Percentiles rank a stretch among this genome's conserved stretches.
Conservation (phyloP, 2,329 filamentous ascomycete genomes). For the Diaporthe capsici region DNA sequence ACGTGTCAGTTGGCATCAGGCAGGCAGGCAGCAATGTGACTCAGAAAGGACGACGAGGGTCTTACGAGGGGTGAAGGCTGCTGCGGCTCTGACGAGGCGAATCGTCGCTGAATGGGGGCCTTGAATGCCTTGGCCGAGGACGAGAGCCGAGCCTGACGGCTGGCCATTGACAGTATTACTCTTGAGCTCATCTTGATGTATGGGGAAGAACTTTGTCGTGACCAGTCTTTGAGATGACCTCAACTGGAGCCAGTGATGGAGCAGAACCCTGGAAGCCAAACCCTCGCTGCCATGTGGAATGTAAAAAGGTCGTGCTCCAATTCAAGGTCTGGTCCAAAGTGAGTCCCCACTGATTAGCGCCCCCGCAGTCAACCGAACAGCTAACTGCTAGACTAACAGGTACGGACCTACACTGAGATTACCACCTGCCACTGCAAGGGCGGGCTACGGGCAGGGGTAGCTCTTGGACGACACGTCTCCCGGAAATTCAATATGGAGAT, state of each 20-base stretch:
- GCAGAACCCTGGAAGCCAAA: conserved; percentile 17
- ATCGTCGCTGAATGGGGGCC: conserved; percentile 36
- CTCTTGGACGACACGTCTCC: conserved; percentile 40
- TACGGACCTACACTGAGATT: neutral
- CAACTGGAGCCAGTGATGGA: neutral
- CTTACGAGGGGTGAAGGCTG: conserved; percentile 40
- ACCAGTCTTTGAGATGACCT: neutral
- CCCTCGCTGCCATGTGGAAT: conserved; percentile 24
- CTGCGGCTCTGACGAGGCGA: conserved; percentile 44
- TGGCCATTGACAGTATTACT: conserved; percentile 31
- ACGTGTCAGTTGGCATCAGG: conserved; percentile 31
- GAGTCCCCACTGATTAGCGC: conserved; percentile 27
- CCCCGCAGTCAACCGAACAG: conserved; percentile 35
- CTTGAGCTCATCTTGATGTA: conserved; percentile 34
- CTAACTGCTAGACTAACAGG: neutral
- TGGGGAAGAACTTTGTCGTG: neutral
- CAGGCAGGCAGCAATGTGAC: conserved; percentile 9
- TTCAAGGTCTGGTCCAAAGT: neutral
- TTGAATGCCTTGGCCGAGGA: neutral
- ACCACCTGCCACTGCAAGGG: conserved; percentile 15
- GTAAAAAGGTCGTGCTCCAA: conserved; percentile 14
- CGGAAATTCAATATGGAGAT: conserved; percentile 37
- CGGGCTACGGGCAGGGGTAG: conserved; percentile 19
- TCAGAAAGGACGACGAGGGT: conserved; percentile 7
- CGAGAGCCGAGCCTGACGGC: conserved; percentile 35